Evolutionary conservation across 1,139 yeast genomes (phyloP).

Genomic region (Pichia sp.): DNA sequence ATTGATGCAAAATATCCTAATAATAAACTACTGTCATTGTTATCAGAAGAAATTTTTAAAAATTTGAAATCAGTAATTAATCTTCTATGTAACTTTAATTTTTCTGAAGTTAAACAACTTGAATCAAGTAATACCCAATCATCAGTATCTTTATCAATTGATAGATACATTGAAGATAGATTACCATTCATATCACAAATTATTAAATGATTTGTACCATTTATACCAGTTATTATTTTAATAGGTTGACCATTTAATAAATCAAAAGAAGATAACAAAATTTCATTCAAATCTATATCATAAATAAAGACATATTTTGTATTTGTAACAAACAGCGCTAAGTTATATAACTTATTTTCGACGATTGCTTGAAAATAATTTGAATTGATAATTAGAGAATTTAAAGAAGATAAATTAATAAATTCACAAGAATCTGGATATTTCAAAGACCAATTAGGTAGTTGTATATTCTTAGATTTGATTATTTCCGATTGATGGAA

Average conservation of each 20-base stretch:
- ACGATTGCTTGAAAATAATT: slow-evolving; percentile 14
- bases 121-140: slow-evolving; percentile 18
- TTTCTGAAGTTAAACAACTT: too few relatives aligned
- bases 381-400: slow-evolving; percentile 24
- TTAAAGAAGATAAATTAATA: slow-evolving; percentile 16
- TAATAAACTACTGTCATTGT: slow-evolving; percentile 15
- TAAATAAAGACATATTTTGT: slow-evolving; percentile 23
- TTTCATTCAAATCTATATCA: slow-evolving; percentile 19
- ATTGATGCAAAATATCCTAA: slow-evolving; percentile 43
- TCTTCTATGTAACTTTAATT: slow-evolving; percentile 35
- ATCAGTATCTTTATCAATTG: neutral
- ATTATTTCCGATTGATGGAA: slow-evolving; percentile 21
- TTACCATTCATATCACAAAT: slow-evolving; percentile 35
- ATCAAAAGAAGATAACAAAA: slow-evolving; percentile 13
- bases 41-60: slow-evolving; percentile 19
- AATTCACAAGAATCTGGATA: slow-evolving; percentile 15
- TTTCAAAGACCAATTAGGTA: slow-evolving; percentile 24
- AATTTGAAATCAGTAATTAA: slow-evolving; percentile 37
- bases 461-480: slow-evolving; percentile 11
- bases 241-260: slow-evolving; percentile 19
- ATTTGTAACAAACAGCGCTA: slow-evolving; percentile 25
- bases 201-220: slow-evolving; percentile 21
- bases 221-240: slow-evolving; percentile 21
- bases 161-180: slow-evolving; percentile 21
- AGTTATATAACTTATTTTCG: slow-evolving; percentile 3